Base-by-base conservation (phyloP, 345 rosid species). In the Balakata baccata region DNA sequence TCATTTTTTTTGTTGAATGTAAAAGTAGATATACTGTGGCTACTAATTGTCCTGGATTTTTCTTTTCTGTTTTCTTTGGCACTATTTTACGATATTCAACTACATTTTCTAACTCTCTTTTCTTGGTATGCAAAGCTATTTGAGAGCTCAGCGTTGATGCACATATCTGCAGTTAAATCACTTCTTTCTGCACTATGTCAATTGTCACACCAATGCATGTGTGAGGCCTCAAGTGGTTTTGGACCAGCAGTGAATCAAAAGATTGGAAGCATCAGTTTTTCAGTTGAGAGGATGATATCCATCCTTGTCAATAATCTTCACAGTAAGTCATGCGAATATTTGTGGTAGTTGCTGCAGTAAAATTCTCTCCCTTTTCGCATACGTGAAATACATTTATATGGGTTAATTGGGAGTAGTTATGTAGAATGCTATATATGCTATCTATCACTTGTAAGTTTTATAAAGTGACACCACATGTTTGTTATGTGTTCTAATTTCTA, bases 61-160 rank as follows among this genome's bases (percentile, higher is more conserved):
- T 14, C 1, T 38, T 62, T 70, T 37, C 17, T 54, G 12, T 38
- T 41, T 13, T 50, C 51, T 47, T 60, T 43, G 25, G 6, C 8
- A 29, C 63, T 46, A 49, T 50, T 66, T 68, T 68, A 74, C 51
- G 73, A 72, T 63, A 46, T 13, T 14, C 5, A 8, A 23, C 22
- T 50, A 54, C 70, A 37, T 58, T n/a, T 59, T 78, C 86, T 90
- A 80, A 89, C 81, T 74, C 56, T 72, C 34, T 78, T 87, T 81
- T 71, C 53, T 81, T 77, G 51, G 49, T 80, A 74, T 81, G 69
- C 69, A 69, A 64, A 94, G 99, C 88, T 95, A 73, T 95, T 95
- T 79, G 99, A 92, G 87, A 95, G 99, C 90, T 95, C 99, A 11
- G 97, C 96, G 60, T 78, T 92, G 87, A 95, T 95, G 99, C 90